phyloP scores from a whole-genome alignment of 1,284 basidiomycete species.

The Ustilago hordei region DNA sequence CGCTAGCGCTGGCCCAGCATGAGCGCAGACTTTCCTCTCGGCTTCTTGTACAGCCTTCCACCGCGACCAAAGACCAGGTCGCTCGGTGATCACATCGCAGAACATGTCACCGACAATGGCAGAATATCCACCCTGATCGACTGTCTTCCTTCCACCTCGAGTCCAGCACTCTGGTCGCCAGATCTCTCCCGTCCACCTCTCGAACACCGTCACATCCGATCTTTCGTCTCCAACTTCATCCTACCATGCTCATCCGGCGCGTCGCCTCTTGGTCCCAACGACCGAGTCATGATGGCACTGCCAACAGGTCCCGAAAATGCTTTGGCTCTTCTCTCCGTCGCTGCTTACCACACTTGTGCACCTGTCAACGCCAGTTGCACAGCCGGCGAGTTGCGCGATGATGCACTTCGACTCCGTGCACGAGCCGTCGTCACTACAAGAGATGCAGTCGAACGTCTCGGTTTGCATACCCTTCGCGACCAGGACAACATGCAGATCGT shows the following conservation, averaged over 20 bases:
- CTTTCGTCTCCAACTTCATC: constrained; percentile 62
- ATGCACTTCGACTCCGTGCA: constrained; percentile 67
- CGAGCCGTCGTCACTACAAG: constrained; percentile 66
- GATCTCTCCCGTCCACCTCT: constrained; percentile 65
- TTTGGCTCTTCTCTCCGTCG: constrained; percentile 63
- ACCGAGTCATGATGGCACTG: constrained; percentile 69
- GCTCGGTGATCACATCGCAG: constrained; percentile 66
- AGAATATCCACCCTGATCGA: constrained; percentile 61
- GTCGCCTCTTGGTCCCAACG: constrained; percentile 60
- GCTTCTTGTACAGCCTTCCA: constrained; percentile 64
- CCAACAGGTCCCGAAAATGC: constrained; percentile 69
- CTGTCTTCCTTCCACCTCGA: constrained; percentile 62
- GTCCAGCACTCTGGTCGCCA: constrained; percentile 67
- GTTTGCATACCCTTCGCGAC: constrained; percentile 53
- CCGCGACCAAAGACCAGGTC: constrained; percentile 54
- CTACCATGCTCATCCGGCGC: constrained; percentile 51
- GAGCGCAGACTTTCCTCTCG: constrained; percentile 61
- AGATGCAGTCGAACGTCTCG: constrained; percentile 65
- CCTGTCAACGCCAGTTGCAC: constrained; percentile 68
- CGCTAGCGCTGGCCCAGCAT: constrained; percentile 56
- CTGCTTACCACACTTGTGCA: constrained; percentile 67
- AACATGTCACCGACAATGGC: constrained; percentile 67
- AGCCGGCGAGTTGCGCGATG: constrained; percentile 67
- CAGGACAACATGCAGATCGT: constrained; percentile 68
- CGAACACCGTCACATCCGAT: constrained; percentile 64